phyloP scores from a whole-genome alignment of 2,329 filamentous ascomycete species.

The Leptographium wingfieldii region DNA sequence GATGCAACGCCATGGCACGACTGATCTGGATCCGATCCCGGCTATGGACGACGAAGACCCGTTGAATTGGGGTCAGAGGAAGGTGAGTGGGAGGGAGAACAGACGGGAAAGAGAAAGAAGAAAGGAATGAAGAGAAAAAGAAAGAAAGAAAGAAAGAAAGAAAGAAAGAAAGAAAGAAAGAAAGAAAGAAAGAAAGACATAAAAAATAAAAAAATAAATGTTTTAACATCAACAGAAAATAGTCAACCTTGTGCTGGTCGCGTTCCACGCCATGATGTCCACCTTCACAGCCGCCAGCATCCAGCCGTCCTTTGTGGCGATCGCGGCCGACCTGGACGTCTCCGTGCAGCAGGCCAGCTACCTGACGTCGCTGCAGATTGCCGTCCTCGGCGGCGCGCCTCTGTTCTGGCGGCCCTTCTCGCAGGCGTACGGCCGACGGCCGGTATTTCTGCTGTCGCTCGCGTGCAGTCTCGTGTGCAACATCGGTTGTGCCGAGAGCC shows the following conservation, averaged over 20 bases:
- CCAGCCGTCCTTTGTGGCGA: conserved; percentile 39
- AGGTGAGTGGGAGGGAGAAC: neutral
- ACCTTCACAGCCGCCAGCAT: conserved; percentile 42
- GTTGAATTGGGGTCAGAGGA: conserved; percentile 5
- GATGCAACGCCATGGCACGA: conserved; percentile 3
- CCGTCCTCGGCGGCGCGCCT: conserved; percentile 38
- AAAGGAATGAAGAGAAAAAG: neutral
- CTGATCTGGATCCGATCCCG: conserved; percentile 5
- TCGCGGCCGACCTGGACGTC: conserved; percentile 35
- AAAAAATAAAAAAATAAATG: neutral
- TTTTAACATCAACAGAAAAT: conserved; percentile 28
- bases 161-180: too few relatives aligned
- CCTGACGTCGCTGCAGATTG: conserved; percentile 42
- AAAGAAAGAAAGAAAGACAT: too few relatives aligned
- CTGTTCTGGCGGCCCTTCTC: conserved; percentile 45
- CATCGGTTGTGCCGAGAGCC: conserved; percentile 38
- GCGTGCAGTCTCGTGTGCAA: conserved; percentile 35
- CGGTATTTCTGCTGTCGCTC: conserved; percentile 38
- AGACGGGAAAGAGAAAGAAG: neutral
- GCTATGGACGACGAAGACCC: conserved; percentile 5
- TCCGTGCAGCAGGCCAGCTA: conserved; percentile 37
- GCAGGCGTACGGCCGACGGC: conserved; percentile 38
- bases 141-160: too few relatives aligned
- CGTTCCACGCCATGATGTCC: conserved; percentile 44
- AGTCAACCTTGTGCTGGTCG: conserved; percentile 38